Evolutionary conservation across 768 basidiomycete genomes (phyloP).

Genomic region (Trametes cubensis): DNA sequence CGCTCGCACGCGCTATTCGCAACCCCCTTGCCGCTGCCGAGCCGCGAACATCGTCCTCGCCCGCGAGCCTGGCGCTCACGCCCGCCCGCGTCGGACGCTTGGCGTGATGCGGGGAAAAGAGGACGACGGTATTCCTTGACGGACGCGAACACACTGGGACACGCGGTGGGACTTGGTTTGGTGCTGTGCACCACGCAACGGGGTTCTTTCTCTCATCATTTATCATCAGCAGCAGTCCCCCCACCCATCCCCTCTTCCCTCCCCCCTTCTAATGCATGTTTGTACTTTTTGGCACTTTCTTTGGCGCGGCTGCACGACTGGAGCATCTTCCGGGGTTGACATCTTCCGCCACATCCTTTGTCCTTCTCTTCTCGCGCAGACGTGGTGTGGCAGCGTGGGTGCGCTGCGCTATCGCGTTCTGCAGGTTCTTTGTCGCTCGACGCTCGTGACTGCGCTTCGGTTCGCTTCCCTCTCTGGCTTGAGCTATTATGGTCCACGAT

Average conservation of each 20-base stretch:
- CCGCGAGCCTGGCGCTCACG: constrained; percentile 11
- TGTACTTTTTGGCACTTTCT: constrained; percentile 8
- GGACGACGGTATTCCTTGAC: constrained; percentile 3
- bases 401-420: constrained; percentile 6
- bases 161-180: constrained; percentile 15
- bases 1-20: constrained; percentile 6
- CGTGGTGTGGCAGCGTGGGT: constrained; percentile 14
- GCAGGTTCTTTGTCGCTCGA: not conserved
- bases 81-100: constrained; percentile 19
- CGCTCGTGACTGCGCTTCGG: not conserved
- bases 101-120: constrained; percentile 8
- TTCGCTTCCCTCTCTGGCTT: not conserved
- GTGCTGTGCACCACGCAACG: constrained; percentile 23
- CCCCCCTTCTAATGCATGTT: constrained; percentile 12
- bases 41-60: not conserved
- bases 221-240: not conserved
- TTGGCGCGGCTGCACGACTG: constrained; percentile 1
- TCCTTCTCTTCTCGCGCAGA: constrained; percentile 5
- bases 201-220: constrained; percentile 9
- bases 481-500: too few species aligned
- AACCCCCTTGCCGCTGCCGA: constrained; percentile 6
- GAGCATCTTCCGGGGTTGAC: constrained; percentile 9
- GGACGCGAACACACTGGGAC: constrained; percentile 17
- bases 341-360: constrained; percentile 7
- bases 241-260: not conserved